Evolutionary conservation across 768 basidiomycete species (phyloP).

Genomic region (Russula lepida): DNA sequence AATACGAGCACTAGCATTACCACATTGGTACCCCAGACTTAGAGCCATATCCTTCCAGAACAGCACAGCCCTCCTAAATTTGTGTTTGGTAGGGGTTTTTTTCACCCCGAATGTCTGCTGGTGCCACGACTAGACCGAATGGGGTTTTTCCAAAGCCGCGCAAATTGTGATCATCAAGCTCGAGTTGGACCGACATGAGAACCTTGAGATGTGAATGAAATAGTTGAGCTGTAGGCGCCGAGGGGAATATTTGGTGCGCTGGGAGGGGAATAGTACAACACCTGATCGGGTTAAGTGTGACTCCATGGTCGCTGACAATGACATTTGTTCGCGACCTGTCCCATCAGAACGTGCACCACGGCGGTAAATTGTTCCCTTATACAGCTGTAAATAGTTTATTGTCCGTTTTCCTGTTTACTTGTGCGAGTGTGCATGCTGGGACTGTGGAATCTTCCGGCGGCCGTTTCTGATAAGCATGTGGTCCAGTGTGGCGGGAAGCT

Average conservation of each 20-base stretch:
- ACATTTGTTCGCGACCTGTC: slow-evolving; percentile 4
- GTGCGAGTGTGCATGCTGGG: background rate
- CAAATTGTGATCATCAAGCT: slow-evolving; percentile 12
- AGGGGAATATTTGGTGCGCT: background rate
- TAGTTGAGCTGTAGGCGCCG: slow-evolving; percentile 1
- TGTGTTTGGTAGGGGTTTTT: background rate
- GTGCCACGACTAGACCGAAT: slow-evolving; percentile 12
- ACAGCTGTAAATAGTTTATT: background rate
- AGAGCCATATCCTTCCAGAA: background rate
- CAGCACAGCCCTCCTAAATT: slow-evolving; percentile 2
- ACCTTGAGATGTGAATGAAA: slow-evolving; percentile 5
- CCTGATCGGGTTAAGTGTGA: slow-evolving; percentile 10
- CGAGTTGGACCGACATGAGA: background rate
- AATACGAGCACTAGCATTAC: background rate
- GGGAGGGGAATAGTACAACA: slow-evolving; percentile 6
- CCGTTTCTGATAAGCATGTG: background rate
- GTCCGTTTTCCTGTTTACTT: background rate
- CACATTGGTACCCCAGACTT: background rate
- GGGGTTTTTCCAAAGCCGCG: slow-evolving; percentile 9
- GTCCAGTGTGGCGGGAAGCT: slow-evolving; percentile 4
- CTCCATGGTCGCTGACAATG: background rate
- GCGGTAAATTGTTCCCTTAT: slow-evolving; percentile 24
- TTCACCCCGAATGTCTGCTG: background rate
- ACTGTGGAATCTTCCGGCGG: background rate
- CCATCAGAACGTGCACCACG: slow-evolving; percentile 13